phyloP scores from a whole-genome alignment of 108 stramenopile genomes.

The Cafeteria roenbergensis region DNA sequence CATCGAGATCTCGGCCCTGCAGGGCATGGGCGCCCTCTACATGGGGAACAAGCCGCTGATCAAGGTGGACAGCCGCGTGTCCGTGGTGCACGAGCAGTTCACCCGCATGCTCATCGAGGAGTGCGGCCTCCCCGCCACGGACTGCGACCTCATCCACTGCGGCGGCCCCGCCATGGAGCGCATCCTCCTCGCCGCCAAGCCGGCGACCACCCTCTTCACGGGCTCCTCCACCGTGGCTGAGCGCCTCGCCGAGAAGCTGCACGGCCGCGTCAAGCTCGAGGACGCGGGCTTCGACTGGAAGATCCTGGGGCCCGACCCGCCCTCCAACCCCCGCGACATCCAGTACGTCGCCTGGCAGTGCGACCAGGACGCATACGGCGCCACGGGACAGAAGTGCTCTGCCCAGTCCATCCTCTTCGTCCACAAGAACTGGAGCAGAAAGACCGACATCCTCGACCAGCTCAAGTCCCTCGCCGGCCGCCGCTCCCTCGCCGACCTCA shows the following conservation, averaged over 20 bases:
- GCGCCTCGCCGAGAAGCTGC: conserved; percentile 52
- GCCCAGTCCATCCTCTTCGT: conserved; percentile 86
- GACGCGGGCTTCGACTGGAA: conserved; percentile 99
- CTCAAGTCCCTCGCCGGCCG: conserved; percentile 57
- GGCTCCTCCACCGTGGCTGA: conserved; percentile 76
- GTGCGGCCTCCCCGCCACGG: conserved; percentile 73
- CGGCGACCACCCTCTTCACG: conserved; percentile 86
- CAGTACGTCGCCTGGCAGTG: conserved; percentile 92
- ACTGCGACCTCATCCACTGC: conserved; percentile 81
- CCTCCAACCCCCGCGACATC: conserved; percentile 35
- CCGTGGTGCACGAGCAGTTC: conserved; percentile 86
- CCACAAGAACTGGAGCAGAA: conserved; percentile 71
- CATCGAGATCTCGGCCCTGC: conserved; percentile 80
- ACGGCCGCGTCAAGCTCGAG: conserved; percentile 82
- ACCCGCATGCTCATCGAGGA: conserved; percentile 60
- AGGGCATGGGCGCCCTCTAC: conserved; percentile 87
- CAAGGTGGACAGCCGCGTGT: conserved; percentile 67
- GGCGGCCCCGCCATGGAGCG: conserved; percentile 67
- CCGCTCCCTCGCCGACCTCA: conserved; percentile 65
- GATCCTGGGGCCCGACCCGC: conserved; percentile 76
- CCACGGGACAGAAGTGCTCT: conserved; percentile 89
- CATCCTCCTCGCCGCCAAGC: conserved; percentile 58
- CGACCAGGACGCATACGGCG: conserved; percentile 95
- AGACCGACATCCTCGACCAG: conserved; percentile 62
- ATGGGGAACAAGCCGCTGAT: conserved; percentile 94